A percentile compares a stretch with the other conserved stretches of the same genome.
These are phyloP conservation scores for Pyrenophora tritici-repentis DNA, from an alignment of 2,329 filamentous ascomycete species.

Conservation along the genomic window DNA sequence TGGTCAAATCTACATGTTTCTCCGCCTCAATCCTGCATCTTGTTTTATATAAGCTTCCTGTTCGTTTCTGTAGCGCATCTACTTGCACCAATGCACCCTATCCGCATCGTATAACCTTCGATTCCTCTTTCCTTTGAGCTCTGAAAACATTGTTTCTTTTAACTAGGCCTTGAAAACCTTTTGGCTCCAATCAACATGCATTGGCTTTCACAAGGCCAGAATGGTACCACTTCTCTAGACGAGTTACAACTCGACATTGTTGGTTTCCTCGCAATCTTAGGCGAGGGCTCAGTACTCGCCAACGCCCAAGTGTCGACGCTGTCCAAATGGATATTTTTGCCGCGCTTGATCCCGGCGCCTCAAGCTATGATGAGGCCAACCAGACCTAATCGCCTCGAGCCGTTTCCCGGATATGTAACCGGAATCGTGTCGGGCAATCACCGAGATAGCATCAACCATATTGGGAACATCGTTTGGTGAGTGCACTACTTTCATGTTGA, in stretches of 20 bases:
- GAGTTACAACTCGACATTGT: slow-evolving; percentile 60
- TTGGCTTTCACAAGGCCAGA: slow-evolving; percentile 41
- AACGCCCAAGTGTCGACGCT: slow-evolving; percentile 58
- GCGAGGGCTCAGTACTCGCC: slow-evolving; percentile 56
- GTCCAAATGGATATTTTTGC: slow-evolving; percentile 56
- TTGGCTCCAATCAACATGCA: slow-evolving; percentile 30
- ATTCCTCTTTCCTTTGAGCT: slow-evolving; percentile 13
- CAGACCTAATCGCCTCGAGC: slow-evolving; percentile 50
- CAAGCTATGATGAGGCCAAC: slow-evolving; percentile 56
- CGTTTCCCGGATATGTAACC: slow-evolving; percentile 49
- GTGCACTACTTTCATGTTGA: slow-evolving; percentile 5
- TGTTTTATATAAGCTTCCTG: slow-evolving; percentile 24
- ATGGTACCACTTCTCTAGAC: slow-evolving; percentile 31
- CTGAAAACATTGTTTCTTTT: slow-evolving; percentile 9
- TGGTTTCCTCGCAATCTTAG: slow-evolving; percentile 60
- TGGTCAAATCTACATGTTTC: slow-evolving; percentile 18
- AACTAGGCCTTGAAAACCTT: slow-evolving; percentile 9
- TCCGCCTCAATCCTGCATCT: slow-evolving; percentile 10
- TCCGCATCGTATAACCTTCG: slow-evolving; percentile 14
- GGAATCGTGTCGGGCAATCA: slow-evolving; percentile 56
- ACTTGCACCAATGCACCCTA: slow-evolving; percentile 27
- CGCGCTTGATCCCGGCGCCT: slow-evolving; percentile 57
- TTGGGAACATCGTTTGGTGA: slow-evolving; percentile 55
- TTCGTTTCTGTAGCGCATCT: slow-evolving; percentile 4
- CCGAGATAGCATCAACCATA: slow-evolving; percentile 54